phyloP scores from a whole-genome alignment of 2,329 filamentous ascomycete species.

The Claviceps sp. region DNA sequence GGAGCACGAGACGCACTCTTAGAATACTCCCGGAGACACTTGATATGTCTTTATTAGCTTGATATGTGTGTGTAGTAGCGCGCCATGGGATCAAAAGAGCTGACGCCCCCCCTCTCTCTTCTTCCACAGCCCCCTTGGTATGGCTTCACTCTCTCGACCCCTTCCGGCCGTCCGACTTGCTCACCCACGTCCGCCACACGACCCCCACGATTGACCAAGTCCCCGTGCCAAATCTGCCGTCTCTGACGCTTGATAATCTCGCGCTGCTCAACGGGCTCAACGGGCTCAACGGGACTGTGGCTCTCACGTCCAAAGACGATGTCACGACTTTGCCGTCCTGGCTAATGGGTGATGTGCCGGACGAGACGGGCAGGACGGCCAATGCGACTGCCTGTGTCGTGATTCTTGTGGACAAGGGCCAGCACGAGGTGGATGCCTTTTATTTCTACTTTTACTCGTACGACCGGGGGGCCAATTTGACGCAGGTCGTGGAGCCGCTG shows the following conservation, averaged over 20 bases:
- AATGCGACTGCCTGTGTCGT: conserved; percentile 17
- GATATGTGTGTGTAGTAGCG: too few species aligned
- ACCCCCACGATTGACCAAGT: conserved; percentile 10
- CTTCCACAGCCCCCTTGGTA: conserved; percentile 14
- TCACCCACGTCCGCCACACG: conserved; percentile 17
- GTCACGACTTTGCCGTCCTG: conserved; percentile 11
- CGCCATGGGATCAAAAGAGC: not conserved
- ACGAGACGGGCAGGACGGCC: conserved; percentile 9
- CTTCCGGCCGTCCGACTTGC: conserved; percentile 16
- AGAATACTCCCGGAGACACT: too few species aligned
- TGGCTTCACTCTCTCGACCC: conserved; percentile 21
- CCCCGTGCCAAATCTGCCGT: conserved; percentile 15
- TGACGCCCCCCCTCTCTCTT: not conserved
- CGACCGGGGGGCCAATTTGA: conserved; percentile 15
- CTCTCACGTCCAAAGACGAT: conserved; percentile 16
- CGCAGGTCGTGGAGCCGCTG: conserved; percentile 15
- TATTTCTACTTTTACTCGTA: conserved; percentile 23
- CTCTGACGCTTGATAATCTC: conserved; percentile 8
- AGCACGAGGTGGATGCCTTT: conserved; percentile 14
- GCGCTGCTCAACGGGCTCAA: conserved; percentile 13
- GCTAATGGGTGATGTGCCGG: conserved; percentile 14
- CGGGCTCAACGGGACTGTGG: conserved; percentile 8
- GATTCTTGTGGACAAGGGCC: conserved; percentile 12
- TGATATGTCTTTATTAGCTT: too few species aligned
- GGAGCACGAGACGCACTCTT: too few species aligned